Conservation (phyloP, 2,329 filamentous ascomycete species). For the Teratosphaeria nubilosa region DNA sequence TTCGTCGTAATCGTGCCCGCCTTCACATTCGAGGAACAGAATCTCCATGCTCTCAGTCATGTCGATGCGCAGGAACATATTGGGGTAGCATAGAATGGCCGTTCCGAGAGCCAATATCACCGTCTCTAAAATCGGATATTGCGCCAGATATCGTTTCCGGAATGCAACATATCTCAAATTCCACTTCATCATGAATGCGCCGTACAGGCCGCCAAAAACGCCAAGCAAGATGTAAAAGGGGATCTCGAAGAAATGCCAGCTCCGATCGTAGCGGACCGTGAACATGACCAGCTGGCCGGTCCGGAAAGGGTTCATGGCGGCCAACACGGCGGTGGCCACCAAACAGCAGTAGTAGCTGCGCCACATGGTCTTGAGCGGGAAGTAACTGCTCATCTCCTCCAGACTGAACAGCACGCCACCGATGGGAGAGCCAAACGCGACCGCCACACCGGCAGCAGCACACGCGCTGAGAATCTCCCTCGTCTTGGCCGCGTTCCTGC, state of each 20-base stretch:
- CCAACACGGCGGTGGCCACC: conserved; percentile 83
- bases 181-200: conserved; percentile 96
- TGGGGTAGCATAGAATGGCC: conserved; percentile 90
- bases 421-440: conserved; percentile 95
- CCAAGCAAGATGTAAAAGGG: conserved; percentile 88
- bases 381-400: conserved; percentile 95
- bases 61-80: conserved; percentile 88
- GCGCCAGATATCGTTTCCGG: conserved; percentile 78
- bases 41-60: conserved; percentile 99
- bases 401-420: conserved; percentile 72
- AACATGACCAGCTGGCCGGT: conserved; percentile 99
- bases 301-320: conserved; percentile 94
- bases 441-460: conserved; percentile 87
- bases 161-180: conserved; percentile 86
- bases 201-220: conserved; percentile 87
- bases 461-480: conserved; percentile 90
- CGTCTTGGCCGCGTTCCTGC: conserved; percentile 83
- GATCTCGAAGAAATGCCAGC: conserved; percentile 96
- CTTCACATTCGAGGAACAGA: conserved; percentile 86
- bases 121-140: conserved; percentile 78
- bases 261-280: conserved; percentile 86
- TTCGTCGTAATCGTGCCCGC: conserved; percentile 75
- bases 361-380: conserved; percentile 96
- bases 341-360: conserved; percentile 95
- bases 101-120: conserved; percentile 74